Evolutionary conservation across 768 basidiomycete genomes (phyloP).

Genomic region (Lentinula aciculospora): DNA sequence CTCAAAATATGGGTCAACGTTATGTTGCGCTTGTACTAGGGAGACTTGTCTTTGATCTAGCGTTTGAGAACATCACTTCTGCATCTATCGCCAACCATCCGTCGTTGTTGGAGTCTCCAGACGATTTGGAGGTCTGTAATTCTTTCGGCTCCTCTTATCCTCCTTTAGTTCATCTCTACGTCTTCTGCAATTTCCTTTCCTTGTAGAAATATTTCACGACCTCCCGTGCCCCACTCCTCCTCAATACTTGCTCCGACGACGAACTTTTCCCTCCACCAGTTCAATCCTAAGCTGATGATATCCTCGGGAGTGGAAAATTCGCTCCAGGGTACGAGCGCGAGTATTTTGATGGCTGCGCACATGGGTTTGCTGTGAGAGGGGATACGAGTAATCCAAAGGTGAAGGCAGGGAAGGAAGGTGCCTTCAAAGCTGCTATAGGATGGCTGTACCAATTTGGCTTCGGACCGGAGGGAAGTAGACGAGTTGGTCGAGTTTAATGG

Average conservation of each 20-base stretch:
- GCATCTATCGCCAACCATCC: conserved; percentile 53
- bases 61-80: conserved; percentile 45
- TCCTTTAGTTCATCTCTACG: no score
- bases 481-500: no score
- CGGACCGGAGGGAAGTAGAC: background rate
- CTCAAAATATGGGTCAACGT: no score
- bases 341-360: conserved; percentile 25
- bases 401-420: conserved; percentile 49
- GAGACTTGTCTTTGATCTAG: conserved; percentile 57
- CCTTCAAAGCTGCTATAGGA: conserved; percentile 43
- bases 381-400: conserved; percentile 33
- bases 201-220: conserved; percentile 43
- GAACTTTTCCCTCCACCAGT: conserved; percentile 18
- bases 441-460: conserved; percentile 31
- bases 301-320: conserved; percentile 30
- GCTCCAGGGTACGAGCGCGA: conserved; percentile 28
- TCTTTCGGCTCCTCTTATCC: no score
- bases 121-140: conserved; percentile 54
- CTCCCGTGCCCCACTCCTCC: conserved; percentile 53
- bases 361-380: conserved; percentile 39
- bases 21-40: conserved; percentile 19
- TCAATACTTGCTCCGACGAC: conserved; percentile 60
- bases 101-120: conserved; percentile 51
- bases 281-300: conserved; percentile 29
- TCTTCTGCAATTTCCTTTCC: no score